Base-by-base conservation (phyloP, 176 grass and related monocot species). In the Alopecurus myosuroides region DNA sequence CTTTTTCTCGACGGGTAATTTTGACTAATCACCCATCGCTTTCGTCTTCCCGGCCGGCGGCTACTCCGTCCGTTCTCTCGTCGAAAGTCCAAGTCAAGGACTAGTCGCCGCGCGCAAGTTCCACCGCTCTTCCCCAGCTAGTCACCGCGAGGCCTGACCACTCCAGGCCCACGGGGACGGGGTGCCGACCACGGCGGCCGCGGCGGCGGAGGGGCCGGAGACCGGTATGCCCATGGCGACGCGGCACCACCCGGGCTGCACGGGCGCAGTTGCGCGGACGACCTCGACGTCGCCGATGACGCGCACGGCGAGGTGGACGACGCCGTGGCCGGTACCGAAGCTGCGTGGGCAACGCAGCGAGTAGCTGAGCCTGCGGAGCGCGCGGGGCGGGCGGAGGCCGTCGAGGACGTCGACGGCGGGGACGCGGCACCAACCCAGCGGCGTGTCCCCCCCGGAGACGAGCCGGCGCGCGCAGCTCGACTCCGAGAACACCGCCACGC, bases 351-450 rank as follows among this genome's bases (percentile, higher is more conserved):
- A 88, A 9, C 91, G 85, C 1, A 98, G 92, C 9, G 93, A 67
- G 63, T 98, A 98, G 90, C 96, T 98, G 78, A 98, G 90, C 20
- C 93, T 90, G 9, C 96, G 89, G n/a, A 73, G 93, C 48, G 72
- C 86, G 23, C 81, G 44, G 8, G 97, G 81, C 19, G 91, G 89
- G 31, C 87, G 85, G 56, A 95, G 85, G 40, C 97, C 93, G 77
- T 99, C 93, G 30, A 99, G 71, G 50, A 99, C 81, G 82, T 99
- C 93, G 40, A 55, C 71, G 0, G 91, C 76, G 3, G 84, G 82
- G 52, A 99, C 86, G 13, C 75, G 70, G 89, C 91, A 96, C 89
- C 89, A 96, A 0, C 93, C 97, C n/a, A 98, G 89, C 71, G 72
- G 74, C 8, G 89, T 86, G 8, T 90, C 88, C 35, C 84, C 88